phyloP scores from a whole-genome alignment of 495 filamentous ascomycete species.

The Penicillium chermesinum region DNA sequence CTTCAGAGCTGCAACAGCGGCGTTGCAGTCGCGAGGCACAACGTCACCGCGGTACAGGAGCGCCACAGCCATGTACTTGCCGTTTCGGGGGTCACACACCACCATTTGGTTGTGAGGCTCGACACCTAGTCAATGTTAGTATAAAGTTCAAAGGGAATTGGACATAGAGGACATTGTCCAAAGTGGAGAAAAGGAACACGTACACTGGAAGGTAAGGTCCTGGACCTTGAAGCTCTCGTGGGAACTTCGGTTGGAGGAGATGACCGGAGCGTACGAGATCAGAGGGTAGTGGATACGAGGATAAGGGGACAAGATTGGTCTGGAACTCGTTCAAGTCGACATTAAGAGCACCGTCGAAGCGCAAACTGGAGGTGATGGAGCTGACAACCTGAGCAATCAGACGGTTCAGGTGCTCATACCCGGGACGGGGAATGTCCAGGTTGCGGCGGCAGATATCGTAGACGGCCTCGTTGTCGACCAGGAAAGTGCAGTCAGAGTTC shows the following conservation, averaged over 20 bases:
- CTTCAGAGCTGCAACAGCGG: slow-evolving; percentile 76
- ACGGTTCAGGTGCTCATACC: slow-evolving; percentile 84
- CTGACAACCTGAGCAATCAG: slow-evolving; percentile 89
- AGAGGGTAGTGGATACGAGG: slow-evolving; percentile 89
- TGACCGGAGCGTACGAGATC: slow-evolving; percentile 84
- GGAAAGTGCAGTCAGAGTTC: slow-evolving; percentile 88
- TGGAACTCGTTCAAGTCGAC: slow-evolving; percentile 94
- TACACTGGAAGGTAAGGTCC: slow-evolving; percentile 84
- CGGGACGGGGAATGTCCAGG: slow-evolving; percentile 79
- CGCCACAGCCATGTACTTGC: slow-evolving; percentile 93
- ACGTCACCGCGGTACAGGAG: slow-evolving; percentile 88
- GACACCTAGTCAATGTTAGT: slow-evolving; percentile 54
- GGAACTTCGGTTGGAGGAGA: slow-evolving; percentile 72
- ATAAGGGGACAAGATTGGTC: slow-evolving; percentile 88
- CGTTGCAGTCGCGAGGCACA: slow-evolving; percentile 76
- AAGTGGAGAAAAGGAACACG: slow-evolving; percentile 11
- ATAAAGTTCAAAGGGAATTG: too few relatives aligned
- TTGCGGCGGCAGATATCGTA: slow-evolving; percentile 90
- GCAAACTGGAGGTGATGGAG: slow-evolving; percentile 84
- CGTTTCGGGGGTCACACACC: slow-evolving; percentile 84
- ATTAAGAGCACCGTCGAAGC: slow-evolving; percentile 87
- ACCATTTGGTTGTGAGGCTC: slow-evolving; percentile 98
- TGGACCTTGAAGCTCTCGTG: slow-evolving; percentile 91
- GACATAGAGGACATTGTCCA: too few relatives aligned
- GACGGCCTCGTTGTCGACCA: slow-evolving; percentile 90